phyloP scores from a whole-genome alignment of 2,329 filamentous ascomycete genomes.

The Metarhizium robertsii region DNA sequence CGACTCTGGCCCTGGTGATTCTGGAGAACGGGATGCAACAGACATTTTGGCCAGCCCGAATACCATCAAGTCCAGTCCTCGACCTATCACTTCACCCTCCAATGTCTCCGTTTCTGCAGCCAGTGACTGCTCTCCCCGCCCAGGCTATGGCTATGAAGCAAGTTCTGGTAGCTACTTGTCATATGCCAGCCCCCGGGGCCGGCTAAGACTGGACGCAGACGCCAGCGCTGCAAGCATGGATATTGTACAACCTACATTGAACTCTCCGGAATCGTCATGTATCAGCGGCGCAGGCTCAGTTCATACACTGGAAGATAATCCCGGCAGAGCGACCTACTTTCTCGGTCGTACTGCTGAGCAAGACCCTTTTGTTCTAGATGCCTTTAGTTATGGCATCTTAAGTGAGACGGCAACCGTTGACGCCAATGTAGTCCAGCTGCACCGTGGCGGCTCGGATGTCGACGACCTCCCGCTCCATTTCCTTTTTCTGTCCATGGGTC shows the following conservation, averaged over 20 bases:
- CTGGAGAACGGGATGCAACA: background rate
- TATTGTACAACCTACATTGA: constrained; percentile 8
- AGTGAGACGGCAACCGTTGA: constrained; percentile 34
- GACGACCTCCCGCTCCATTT: constrained; percentile 36
- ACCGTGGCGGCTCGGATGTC: constrained; percentile 21
- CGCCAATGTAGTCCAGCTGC: constrained; percentile 34
- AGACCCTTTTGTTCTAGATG: constrained; percentile 35
- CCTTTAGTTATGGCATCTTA: constrained; percentile 36
- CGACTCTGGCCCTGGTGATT: background rate
- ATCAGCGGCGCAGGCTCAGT: constrained; percentile 5
- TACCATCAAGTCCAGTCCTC: constrained; percentile 5
- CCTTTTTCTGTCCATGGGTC: constrained; percentile 32
- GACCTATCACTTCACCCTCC: background rate
- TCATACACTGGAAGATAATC: constrained; percentile 32
- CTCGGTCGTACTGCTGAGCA: constrained; percentile 37
- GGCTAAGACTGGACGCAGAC: constrained; percentile 2
- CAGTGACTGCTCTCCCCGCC: constrained; percentile 3
- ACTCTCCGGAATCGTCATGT: constrained; percentile 4
- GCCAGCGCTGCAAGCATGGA: constrained; percentile 4
- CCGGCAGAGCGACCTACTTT: constrained; percentile 32
- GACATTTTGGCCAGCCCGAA: constrained; percentile 3
- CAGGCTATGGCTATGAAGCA: background rate
- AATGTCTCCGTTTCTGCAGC: background rate
- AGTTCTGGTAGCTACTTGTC: background rate
- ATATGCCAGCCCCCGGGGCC: constrained; percentile 1